These are phyloP conservation scores for Diplodia mutila DNA, from an alignment of 2,329 filamentous ascomycete genomes.

Conservation along the genomic window DNA sequence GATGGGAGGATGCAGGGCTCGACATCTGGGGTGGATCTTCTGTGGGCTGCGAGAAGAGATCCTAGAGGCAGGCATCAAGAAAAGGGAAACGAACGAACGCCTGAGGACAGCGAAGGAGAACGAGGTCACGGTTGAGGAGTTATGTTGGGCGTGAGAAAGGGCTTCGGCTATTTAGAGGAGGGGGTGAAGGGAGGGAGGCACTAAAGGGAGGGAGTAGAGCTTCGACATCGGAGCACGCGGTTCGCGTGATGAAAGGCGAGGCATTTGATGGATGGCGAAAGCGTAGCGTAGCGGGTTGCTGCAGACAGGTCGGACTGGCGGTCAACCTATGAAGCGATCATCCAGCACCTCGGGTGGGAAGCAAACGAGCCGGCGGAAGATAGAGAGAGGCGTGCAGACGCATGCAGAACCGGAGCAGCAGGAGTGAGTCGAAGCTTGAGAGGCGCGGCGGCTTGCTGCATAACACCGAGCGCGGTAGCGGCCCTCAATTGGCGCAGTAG, in stretches of 20 bases:
- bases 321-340: neutral
- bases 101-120: neutral
- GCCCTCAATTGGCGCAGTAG: neutral
- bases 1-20: neutral
- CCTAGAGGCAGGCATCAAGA: neutral
- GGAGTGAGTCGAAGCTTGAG: neutral
- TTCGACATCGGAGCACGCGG: neutral
- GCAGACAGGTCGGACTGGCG: constrained; percentile 4
- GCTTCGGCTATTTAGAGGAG: too few species aligned
- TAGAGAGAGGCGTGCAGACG: neutral
- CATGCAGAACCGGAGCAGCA: neutral
- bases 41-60: neutral
- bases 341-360: neutral
- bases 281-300: too few species aligned
- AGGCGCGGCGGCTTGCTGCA: neutral
- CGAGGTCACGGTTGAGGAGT: neutral
- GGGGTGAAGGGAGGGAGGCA: neutral
- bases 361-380: neutral
- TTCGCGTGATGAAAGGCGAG: constrained; percentile 1
- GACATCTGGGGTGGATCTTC: neutral
- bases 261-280: neutral
- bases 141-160: too few species aligned
- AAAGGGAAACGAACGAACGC: neutral
- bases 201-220: neutral
- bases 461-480: neutral